Conservation (phyloP, 2,329 filamentous ascomycete species). For the Parastagonospora nodorum region DNA sequence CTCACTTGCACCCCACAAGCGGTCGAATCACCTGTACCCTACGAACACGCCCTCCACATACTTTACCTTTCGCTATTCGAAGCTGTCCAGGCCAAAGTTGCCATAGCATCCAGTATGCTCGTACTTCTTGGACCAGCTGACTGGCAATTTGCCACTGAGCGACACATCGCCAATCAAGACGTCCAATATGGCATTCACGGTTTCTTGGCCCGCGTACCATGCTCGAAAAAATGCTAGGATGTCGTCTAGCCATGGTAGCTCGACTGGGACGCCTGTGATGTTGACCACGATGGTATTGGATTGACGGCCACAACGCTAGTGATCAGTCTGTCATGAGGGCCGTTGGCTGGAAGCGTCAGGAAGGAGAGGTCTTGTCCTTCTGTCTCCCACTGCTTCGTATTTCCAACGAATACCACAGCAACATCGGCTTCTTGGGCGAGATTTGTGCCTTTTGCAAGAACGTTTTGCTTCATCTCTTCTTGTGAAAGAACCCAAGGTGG, state of each 20-base stretch:
- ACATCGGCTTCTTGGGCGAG: constrained; percentile 61
- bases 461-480: constrained; percentile 21
- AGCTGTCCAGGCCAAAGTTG: constrained; percentile 69
- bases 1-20: constrained; percentile 51
- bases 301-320: constrained; percentile 60
- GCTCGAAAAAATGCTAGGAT: constrained; percentile 70
- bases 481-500: constrained; percentile 21
- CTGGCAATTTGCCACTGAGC: constrained; percentile 65
- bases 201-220: constrained; percentile 72
- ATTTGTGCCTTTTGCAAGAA: constrained; percentile 18
- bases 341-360: constrained; percentile 43
- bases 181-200: constrained; percentile 66
- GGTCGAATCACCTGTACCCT: constrained; percentile 46
- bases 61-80: constrained; percentile 57
- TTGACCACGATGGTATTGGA: constrained; percentile 71
- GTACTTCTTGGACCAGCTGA: constrained; percentile 67
- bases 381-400: constrained; percentile 54
- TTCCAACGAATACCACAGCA: constrained; percentile 66
- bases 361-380: constrained; percentile 24
- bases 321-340: constrained; percentile 63
- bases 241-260: constrained; percentile 68
- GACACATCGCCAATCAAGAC: constrained; percentile 67
- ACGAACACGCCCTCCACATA: constrained; percentile 28
- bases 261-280: constrained; percentile 70
- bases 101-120: constrained; percentile 60